phyloP scores from a whole-genome alignment of 2,329 filamentous ascomycete species.

The Sphaerulina populicola region DNA sequence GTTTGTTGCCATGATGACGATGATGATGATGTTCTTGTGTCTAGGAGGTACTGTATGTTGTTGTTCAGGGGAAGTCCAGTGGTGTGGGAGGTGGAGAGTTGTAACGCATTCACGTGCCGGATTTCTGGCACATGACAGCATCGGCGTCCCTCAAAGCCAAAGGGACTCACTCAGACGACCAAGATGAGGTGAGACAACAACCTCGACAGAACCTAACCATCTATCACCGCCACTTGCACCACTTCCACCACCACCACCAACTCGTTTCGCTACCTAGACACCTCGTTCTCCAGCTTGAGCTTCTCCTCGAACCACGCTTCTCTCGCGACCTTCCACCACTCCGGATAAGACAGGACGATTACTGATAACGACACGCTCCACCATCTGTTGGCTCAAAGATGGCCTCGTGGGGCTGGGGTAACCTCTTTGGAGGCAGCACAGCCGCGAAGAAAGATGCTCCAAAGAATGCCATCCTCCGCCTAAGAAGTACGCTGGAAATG shows the following conservation, averaged over 20 bases:
- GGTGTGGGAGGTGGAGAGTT: not conserved
- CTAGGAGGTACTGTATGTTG: not conserved
- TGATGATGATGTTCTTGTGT: not conserved
- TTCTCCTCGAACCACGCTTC: not conserved
- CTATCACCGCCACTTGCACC: too few relatives aligned
- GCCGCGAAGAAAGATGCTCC: slow-evolving; percentile 86
- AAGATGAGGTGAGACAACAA: too few relatives aligned
- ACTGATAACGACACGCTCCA: not conserved
- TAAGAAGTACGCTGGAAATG: slow-evolving; percentile 91
- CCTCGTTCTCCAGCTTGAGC: not conserved
- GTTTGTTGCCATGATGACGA: not conserved
- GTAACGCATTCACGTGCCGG: not conserved
- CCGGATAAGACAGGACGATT: not conserved
- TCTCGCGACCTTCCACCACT: not conserved
- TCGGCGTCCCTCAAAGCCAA: not conserved
- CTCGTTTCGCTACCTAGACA: slow-evolving; percentile 1
- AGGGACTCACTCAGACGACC: not conserved
- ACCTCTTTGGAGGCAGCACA: slow-evolving; percentile 70
- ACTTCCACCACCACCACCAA: not conserved
- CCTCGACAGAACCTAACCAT: too few relatives aligned
- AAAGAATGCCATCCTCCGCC: slow-evolving; percentile 87
- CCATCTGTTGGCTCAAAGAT: slow-evolving; percentile 4
- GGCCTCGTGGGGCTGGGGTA: slow-evolving; percentile 53
- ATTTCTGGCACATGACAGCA: not conserved
- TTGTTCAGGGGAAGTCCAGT: not conserved